Base-by-base conservation (phyloP, 2,329 filamentous ascomycete genomes). In the Lasiodiplodia sp. region DNA sequence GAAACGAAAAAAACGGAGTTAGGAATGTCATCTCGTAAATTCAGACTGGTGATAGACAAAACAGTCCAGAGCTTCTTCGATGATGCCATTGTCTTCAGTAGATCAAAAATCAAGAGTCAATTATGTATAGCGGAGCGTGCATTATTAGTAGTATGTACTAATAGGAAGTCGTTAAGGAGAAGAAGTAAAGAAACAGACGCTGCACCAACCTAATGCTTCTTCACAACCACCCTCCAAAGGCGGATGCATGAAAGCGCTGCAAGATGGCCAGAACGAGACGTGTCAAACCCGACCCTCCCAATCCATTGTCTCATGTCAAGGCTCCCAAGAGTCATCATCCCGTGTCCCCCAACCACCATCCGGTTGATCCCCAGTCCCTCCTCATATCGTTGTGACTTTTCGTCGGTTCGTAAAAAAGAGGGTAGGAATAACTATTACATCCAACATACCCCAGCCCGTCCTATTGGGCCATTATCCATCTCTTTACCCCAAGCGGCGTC, bases 131-230 rank as follows among this genome's bases (percentile, higher is more conserved):
- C 37, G 21, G 38, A 52, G 47, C 44, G 60, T 40, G 60, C 44
- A 64, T 52, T 64, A 64, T 64, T 64, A 64, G 60, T 52, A 64
- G 47, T 64, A 52, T 64, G 47, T 64, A 64, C 60, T 64, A 64
- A 38, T 31, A 49, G 23, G 18, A 38, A 64, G 14, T 52, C 60
- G 60, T 64, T 37, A 38, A 52, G 8, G 21, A 28, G 44, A 28
- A 51, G 58, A 53, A 64, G 60, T 14, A 64, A 23, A 64, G 21
- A 40, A 52, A 23, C 58, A 25, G n/a, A 34, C 37, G 47, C 21
- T 52, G 31, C 23, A 51, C 21, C 8, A 21, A 49, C 44, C 47
- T n/a, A 31, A 12, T 52, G 47, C 47, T n/a, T 23, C 60, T 49
- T 38, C 38, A 28, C 21, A 2, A 3, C 40, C 37, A 47, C 60